Conservation (phyloP, 2,329 filamentous ascomycete species). For the Cytospora mali region DNA sequence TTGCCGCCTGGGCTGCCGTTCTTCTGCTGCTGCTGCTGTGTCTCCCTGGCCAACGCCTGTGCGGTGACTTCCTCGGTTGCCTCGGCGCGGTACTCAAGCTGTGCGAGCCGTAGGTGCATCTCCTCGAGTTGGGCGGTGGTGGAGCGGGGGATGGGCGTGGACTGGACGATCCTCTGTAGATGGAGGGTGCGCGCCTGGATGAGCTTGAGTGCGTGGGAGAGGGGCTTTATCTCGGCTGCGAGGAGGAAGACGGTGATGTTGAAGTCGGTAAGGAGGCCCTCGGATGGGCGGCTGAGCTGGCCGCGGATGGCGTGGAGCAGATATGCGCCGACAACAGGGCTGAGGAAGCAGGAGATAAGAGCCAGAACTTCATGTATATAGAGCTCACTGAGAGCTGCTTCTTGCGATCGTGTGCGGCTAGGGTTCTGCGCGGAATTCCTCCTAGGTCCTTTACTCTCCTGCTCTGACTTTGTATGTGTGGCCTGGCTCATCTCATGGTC, state of each 20-base stretch:
- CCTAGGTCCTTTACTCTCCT: neutral
- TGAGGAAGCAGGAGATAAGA: conserved; percentile 75
- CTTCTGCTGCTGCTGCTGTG: conserved; percentile 35
- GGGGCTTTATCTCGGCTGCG: conserved; percentile 80
- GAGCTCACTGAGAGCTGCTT: conserved; percentile 62
- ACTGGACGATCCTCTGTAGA: conserved; percentile 72
- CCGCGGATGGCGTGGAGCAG: conserved; percentile 79
- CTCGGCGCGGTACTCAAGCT: conserved; percentile 62
- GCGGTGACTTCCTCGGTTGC: conserved; percentile 40
- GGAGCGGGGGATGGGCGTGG: conserved; percentile 47
- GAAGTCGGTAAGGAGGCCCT: conserved; percentile 87
- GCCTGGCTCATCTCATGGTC: conserved; percentile 29
- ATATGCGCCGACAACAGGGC: conserved; percentile 79
- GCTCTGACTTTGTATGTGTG: conserved; percentile 7
- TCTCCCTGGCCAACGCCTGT: conserved; percentile 31
- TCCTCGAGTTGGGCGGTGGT: conserved; percentile 53
- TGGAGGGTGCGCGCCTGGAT: conserved; percentile 78
- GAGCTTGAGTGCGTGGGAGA: conserved; percentile 80
- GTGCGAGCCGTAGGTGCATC: conserved; percentile 67
- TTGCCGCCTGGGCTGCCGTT: conserved; percentile 40
- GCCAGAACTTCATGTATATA: conserved; percentile 75
- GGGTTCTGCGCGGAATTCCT: neutral
- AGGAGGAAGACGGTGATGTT: conserved; percentile 90
- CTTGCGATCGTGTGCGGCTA: conserved; percentile 31
- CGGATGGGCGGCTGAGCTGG: conserved; percentile 80